Base-by-base conservation (phyloP, 345 rosid genomes). In the Eucalyptus camaldulensis region DNA sequence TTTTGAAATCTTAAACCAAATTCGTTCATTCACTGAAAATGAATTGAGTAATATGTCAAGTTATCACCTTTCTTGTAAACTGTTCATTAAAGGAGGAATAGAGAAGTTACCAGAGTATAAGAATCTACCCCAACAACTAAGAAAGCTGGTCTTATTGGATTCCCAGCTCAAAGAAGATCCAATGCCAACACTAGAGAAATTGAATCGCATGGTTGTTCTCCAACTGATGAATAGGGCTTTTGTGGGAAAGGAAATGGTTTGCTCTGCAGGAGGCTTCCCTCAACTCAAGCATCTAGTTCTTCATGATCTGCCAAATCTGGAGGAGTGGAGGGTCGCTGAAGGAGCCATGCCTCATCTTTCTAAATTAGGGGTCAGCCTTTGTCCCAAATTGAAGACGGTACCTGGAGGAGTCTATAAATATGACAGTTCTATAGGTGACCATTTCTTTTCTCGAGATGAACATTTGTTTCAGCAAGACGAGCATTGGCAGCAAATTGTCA, bases 271-370 rank as follows among this genome's bases (percentile, higher is more conserved):
- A 51, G 54, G 54, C 4, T 51, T 51, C 1, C 54, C 54, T 51
- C 54, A 51, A 51, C 54, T 17, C 54, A 17, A 51, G 54, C 54
- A 7, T 17, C 2, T 51, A 51, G 22, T 1, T 51, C 54, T 51
- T 17, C 25, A 56, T 1, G 87, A 87, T n/a, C 49, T 92, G 88
- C 83, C 54, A 5, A 67, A 85, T 33, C 49, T 94, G 83, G 92
- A 90, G 90, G 91, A 89, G 40, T 92, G 92, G 93, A n/a, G 14
- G 24, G 87, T 94, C n/a, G 93, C 86, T n/a, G 88, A 90, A 92
- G 93, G 93, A 86, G 95, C 94, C 31, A 91, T 95, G 94, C 29
- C 90, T 33, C 76, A 80, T 86, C 93, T 95, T 76, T 88, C 83
- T 49, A 67, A 56, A 85, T 45, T 93, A 81, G 90, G 88, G 83